Conservation (phyloP, 495 filamentous ascomycete genomes). For the Lindgomyces ingoldianus region DNA sequence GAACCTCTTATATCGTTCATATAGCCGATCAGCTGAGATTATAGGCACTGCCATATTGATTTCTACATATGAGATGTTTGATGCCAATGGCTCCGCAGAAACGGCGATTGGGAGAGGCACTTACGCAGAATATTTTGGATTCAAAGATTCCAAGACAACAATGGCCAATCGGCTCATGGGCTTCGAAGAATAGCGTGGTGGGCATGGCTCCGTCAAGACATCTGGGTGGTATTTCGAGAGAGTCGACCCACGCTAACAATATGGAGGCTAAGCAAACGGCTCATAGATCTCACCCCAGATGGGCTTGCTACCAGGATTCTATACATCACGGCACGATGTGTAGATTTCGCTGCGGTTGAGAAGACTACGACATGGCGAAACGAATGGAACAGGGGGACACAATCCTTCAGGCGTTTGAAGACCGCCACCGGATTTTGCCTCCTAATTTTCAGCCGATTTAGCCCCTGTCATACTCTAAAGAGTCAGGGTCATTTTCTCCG, state of each 20-base stretch:
- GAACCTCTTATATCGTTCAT: slow-evolving; percentile 43
- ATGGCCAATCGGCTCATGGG: slow-evolving; percentile 43
- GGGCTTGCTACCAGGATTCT: slow-evolving; percentile 19
- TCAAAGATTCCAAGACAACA: slow-evolving; percentile 44
- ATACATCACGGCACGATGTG: slow-evolving; percentile 21
- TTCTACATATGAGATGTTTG: slow-evolving; percentile 43
- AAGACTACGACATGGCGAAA: slow-evolving; percentile 19
- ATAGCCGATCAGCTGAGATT: slow-evolving; percentile 42
- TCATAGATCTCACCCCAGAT: slow-evolving; percentile 16
- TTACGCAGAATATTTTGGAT: slow-evolving; percentile 46
- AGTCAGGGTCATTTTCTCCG: slow-evolving; percentile 1
- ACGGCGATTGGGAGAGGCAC: slow-evolving; percentile 45
- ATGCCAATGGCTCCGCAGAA: slow-evolving; percentile 15
- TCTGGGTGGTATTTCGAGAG: slow-evolving; percentile 43
- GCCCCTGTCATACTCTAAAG: background rate
- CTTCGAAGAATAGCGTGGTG: slow-evolving; percentile 47
- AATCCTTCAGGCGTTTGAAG: slow-evolving; percentile 19
- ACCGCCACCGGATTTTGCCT: slow-evolving; percentile 13
- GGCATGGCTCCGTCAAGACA: slow-evolving; percentile 46
- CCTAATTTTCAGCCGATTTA: slow-evolving; percentile 21
- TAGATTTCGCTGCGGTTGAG: slow-evolving; percentile 26
- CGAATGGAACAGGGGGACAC: slow-evolving; percentile 22
- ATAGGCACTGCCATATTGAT: slow-evolving; percentile 44
- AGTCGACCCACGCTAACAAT: slow-evolving; percentile 35
- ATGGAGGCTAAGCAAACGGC: slow-evolving; percentile 35